Evolutionary conservation across 768 basidiomycete genomes (phyloP), one percentile per base, ranked within the genome.

Genomic region (Candolleomyces efflorescens): DNA sequence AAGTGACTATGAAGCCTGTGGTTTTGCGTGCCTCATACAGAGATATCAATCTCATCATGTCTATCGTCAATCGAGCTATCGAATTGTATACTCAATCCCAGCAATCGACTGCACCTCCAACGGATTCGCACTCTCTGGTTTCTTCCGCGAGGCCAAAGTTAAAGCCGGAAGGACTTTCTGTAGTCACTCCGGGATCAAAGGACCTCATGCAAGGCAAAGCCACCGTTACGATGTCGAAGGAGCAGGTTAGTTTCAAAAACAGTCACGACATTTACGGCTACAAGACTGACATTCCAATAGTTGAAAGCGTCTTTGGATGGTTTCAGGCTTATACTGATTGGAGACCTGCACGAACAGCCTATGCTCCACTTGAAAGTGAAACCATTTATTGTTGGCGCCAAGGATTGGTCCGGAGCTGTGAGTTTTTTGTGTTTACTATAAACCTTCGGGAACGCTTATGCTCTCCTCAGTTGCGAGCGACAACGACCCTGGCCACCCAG

Each of bases 401-500:
- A 89, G 63, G 95, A 99, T 68, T 99, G 97, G 97, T 93, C 96
- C 1, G 86, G 87, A 62, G 87, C 90, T 73, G 94, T 97, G 63
- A 58, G 80, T 66, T 9, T 27, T 24, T 44, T 27, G 39, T 2
- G n/a, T 3, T 5, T 37, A 2, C 12, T 39, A 20, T 18, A 5
- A 36, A 32, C 56, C 54, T 23, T 27, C 2, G 37, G 44, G 1
- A 20, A 62, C 44, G 58, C 58, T 20, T 12, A 48, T 1, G 22
- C 22, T 39, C 44, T 48, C 50, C 3, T 43, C 61, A 98, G 96
- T 73, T 98, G 46, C 87, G 89, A 67, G 90, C 92, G 5, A 86
- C 87, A 5, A 89, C 90, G 0, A 87, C 89, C 0, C 76, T 98
- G 65, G 85, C 87, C 22, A 87, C 86, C 2, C 85, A 87, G 51